Evolutionary conservation across 2,329 filamentous ascomycete species (phyloP).

Genomic region (Monosporascus sp.): DNA sequence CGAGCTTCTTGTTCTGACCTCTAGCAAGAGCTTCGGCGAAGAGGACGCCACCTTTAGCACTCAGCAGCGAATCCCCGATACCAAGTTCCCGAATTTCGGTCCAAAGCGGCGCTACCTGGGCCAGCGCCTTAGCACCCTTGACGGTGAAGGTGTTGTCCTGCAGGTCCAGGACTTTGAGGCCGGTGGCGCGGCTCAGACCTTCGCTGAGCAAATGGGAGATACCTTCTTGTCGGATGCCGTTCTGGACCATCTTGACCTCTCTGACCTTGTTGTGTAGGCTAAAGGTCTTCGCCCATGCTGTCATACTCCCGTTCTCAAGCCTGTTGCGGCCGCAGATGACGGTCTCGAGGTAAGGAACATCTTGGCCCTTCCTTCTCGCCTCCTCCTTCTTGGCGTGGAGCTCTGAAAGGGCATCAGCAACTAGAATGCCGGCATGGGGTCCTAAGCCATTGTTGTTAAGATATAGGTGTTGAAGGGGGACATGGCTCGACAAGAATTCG

Average conservation of each 20-base stretch:
- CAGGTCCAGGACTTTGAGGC: constrained; percentile 74
- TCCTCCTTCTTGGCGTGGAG: constrained; percentile 81
- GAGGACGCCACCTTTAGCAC: constrained; percentile 68
- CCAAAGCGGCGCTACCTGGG: constrained; percentile 71
- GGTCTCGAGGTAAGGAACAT: constrained; percentile 84
- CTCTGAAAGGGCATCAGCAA: constrained; percentile 79
- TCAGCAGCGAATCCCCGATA: constrained; percentile 81
- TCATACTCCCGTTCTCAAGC: constrained; percentile 94
- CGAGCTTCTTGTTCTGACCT: constrained; percentile 73
- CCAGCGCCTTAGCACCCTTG: constrained; percentile 71
- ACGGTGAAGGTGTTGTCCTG: constrained; percentile 97
- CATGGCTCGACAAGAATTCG: constrained; percentile 82
- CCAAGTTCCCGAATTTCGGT: constrained; percentile 73
- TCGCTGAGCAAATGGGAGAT: constrained; percentile 75
- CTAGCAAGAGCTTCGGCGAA: constrained; percentile 68
- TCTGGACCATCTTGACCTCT: constrained; percentile 95
- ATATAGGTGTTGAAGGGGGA: constrained; percentile 87
- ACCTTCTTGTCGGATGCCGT: constrained; percentile 92
- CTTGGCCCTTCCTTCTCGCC: constrained; percentile 64
- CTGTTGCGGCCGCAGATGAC: constrained; percentile 95
- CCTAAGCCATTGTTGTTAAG: constrained; percentile 98
- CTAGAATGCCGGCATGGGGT: constrained; percentile 80
- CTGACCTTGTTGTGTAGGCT: constrained; percentile 76
- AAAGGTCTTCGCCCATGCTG: constrained; percentile 85
- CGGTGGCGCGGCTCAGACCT: constrained; percentile 66